Evolutionary conservation across 352 stramenopile species (phyloP).

Genomic region (Elongisporangium anandrum): DNA sequence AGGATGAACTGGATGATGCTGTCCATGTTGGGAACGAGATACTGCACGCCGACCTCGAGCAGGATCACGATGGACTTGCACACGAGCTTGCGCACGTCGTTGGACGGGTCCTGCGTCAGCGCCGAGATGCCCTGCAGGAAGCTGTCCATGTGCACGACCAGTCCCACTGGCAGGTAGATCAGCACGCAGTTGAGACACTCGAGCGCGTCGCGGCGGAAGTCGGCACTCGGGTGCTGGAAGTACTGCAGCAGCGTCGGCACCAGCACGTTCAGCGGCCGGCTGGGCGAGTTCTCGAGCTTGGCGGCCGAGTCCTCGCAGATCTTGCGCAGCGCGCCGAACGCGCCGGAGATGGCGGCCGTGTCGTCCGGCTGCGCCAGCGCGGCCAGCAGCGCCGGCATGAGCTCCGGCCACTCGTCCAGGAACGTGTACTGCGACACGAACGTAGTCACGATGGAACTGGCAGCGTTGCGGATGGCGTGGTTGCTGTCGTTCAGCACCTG

Average conservation of each 20-base stretch:
- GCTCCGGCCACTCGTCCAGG: conserved; percentile 85
- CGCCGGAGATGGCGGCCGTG: conserved; percentile 64
- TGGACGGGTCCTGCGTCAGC: conserved; percentile 78
- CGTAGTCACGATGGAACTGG: conserved; percentile 75
- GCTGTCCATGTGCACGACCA: conserved; percentile 89
- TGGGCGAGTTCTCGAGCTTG: conserved; percentile 87
- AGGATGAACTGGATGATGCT: conserved; percentile 92
- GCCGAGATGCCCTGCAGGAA: conserved; percentile 88
- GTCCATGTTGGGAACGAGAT: conserved; percentile 85
- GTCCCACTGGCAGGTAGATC: conserved; percentile 82
- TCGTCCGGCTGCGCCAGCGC: conserved; percentile 64
- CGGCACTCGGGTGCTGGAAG: conserved; percentile 75
- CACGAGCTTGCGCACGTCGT: conserved; percentile 81
- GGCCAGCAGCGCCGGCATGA: conserved; percentile 67
- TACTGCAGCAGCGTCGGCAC: conserved; percentile 88
- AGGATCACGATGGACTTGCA: conserved; percentile 91
- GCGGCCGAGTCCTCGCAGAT: conserved; percentile 88
- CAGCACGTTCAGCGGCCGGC: conserved; percentile 80
- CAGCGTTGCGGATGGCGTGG: conserved; percentile 70
- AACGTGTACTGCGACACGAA: conserved; percentile 87
- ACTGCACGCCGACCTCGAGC: conserved; percentile 86
- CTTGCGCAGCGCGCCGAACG: conserved; percentile 84
- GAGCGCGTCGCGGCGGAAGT: conserved; percentile 81
- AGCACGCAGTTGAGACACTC: conserved; percentile 90
- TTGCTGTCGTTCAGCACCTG: conserved; percentile 56